Evolutionary conservation across 2,329 filamentous ascomycete species (phyloP), one percentile per base, ranked within the genome.

Genomic region (Talaromyces albobiverticillius): DNA sequence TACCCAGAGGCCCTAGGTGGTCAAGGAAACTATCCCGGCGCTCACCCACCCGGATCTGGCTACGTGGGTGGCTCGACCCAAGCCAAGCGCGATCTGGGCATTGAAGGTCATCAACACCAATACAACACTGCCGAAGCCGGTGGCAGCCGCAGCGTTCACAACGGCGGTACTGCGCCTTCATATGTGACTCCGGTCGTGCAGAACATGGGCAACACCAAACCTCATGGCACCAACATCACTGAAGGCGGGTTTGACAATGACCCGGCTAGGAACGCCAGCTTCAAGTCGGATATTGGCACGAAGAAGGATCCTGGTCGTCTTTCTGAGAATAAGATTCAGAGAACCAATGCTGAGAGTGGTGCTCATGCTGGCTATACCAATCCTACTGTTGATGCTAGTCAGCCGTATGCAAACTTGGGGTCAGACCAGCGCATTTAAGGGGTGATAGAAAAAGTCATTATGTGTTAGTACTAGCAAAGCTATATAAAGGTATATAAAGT

Each of bases 231-330:
- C 54, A 79, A 82, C 60, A 59, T 83, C 50, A 74, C 62, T 1
- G 79, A 82, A 58, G 77, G 76, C 22, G 76, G 71, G 1, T 76
- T 78, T 54, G 67, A 72, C 23, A 62, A 66, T 25, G 65, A 71
- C 41, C 67, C 66, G 8, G 70, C 71, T 22, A 61, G 68, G 20
- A 82, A 82, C 55, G 77, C 75, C 31, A 80, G 77, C 61, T 83
- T 77, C 64, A 76, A 64, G 22, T 67, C 70, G 13, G 77, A 82
- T 22, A 79, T 85, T 56, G 82, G 82, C 2, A 72, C 73, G 2
- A 67, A 77, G 58, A 73, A 82, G 38, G 83, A 86, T 60, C 82
- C 83, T 3, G 77, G 76, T 2, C 70, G 82, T 26, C 61, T 69
- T 16, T 82, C 80, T 6, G 66, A 72, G 60, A 63, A 61, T 26